A percentile compares a stretch with the other conserved stretches of the same genome.
These are phyloP conservation scores for Coleophoma eucalyptorum DNA, from an alignment of 2,329 filamentous ascomycete species.

Conservation along the genomic window DNA sequence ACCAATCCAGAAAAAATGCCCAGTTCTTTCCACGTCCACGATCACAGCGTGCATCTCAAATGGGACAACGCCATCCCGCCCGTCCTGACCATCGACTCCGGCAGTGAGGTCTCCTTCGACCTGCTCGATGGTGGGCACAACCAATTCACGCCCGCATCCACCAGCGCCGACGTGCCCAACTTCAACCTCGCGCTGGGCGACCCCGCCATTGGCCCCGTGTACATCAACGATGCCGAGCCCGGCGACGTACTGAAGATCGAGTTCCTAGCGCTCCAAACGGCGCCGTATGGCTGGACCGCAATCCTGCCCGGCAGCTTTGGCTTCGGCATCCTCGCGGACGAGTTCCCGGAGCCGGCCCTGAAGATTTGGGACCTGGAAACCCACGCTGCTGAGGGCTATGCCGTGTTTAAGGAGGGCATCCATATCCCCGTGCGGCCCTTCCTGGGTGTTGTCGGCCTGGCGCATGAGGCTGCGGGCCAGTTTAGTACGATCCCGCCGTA, in stretches of 20 bases:
- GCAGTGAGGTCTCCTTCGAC: slow-evolving; percentile 42
- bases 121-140: slow-evolving; percentile 46
- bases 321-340: slow-evolving; percentile 46
- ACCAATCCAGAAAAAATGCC: slow-evolving; percentile 1
- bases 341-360: slow-evolving; percentile 38
- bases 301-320: slow-evolving; percentile 41
- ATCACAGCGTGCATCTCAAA: slow-evolving; percentile 35
- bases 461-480: slow-evolving; percentile 38
- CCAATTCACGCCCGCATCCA: slow-evolving; percentile 40
- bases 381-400: slow-evolving; percentile 27
- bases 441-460: slow-evolving; percentile 48
- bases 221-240: slow-evolving; percentile 41
- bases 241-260: slow-evolving; percentile 50
- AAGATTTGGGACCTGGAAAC: slow-evolving; percentile 45
- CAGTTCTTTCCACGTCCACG: slow-evolving; percentile 20
- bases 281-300: slow-evolving; percentile 48
- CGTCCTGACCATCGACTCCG: slow-evolving; percentile 42
- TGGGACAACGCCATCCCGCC: slow-evolving; percentile 44
- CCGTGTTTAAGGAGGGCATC: slow-evolving; percentile 43
- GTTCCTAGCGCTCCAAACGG: slow-evolving; percentile 39
- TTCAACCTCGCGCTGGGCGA: slow-evolving; percentile 39
- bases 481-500: slow-evolving; percentile 47
- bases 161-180: slow-evolving; percentile 32
- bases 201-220: slow-evolving; percentile 47
- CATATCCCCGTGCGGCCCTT: slow-evolving; percentile 46